Evolutionary conservation across 2,329 filamentous ascomycete genomes (phyloP), one percentile per base, ranked within the genome.

Genomic region (Nothomitra cinnamomea): DNA sequence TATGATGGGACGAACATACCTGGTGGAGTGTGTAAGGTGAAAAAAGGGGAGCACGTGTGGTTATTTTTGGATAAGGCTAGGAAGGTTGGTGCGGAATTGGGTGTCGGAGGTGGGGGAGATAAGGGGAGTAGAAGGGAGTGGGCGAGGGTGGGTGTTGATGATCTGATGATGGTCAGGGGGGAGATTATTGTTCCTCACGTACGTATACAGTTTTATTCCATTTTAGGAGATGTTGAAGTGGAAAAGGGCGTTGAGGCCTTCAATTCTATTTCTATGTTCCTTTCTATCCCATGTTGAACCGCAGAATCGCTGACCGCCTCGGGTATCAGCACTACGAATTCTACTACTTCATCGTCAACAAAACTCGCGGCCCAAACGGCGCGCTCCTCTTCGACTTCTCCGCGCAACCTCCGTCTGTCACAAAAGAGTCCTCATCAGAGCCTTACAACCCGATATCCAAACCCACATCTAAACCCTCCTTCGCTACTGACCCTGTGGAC

Each of bases 251-350:
- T 35, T 15, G 38, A 41, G 38, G 28, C 25, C n/a, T 49, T 22
- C 22, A 6, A 47, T 52, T 15, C 22, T 17, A 41, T 25, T 7
- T 52, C 13, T 17, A 48, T 28, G 19, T 8, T 28, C 47, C 25
- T 35, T 22, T 8, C 17, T 21, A 19, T 17, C 47, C 13, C 4
- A 22, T 41, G 13, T 12, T 17, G n/a, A n/a, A n/a, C n/a, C n/a
- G n/a, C n/a, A n/a, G n/a, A n/a, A n/a, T n/a, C n/a, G n/a, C n/a
- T n/a, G n/a, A n/a, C n/a, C n/a, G n/a, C n/a, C n/a, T n/a, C n/a
- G n/a, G n/a, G n/a, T n/a, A n/a, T 48, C 64, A 96, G 87, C 92
- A 98, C 67, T 95, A 94, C 64, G 90, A 96, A 59, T 88, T 98
- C 65, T 92, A 96, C 66, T 92, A 90, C 69, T 96, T 98, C 69